Evolutionary conservation across 2,329 filamentous ascomycete species (phyloP), one percentile per base, ranked within the genome.

Genomic region (Ophiosphaerella narmari): DNA sequence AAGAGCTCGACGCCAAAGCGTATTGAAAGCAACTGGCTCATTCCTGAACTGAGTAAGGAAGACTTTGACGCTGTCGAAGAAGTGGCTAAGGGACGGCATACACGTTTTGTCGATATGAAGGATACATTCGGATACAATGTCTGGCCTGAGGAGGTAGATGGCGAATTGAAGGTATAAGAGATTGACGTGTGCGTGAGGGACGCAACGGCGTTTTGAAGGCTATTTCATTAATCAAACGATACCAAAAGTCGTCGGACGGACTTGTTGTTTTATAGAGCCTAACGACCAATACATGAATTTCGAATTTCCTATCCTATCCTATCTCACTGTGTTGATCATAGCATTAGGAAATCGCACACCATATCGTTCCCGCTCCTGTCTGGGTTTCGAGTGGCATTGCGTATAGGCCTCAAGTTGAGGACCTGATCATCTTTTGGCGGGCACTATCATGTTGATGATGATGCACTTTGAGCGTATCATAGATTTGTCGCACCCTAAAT

Each of bases 41-140:
- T 82, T 54, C 85, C 86, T 26, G 74, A 82, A 65, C 75, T 90
- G 50, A 73, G 62, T 58, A 71, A 78, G 48, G 75, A 74, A 57
- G 76, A 87, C 59, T 81, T 86, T 62, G 76, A 79, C 54, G 84
- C 80, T 12, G 79, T 88, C 46, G 81, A 87, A 73, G 71, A 78
- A 54, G 86, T 90, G 7, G 86, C 86, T 1, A 79, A 83, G 68
- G 84, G 84, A 32, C 80, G 87, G 43, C 84, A 88, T 71, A 83
- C 81, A 23, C 83, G 88, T 33, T 90, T 91, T 65, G 87, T 91
- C 51, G 90, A 91, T 76, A 90, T 90, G 87, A 90, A 89, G 80
- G 87, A 89, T 58, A 89, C 86, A 1, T 90, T 90, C 71, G 88
- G 88, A 6, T 89, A 88, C 68, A 79, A 90, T 62, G 82, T 90